These are phyloP conservation scores for Sisymbrium altissimum DNA, from an alignment of 345 rosid genomes.

Conservation along the genomic window DNA sequence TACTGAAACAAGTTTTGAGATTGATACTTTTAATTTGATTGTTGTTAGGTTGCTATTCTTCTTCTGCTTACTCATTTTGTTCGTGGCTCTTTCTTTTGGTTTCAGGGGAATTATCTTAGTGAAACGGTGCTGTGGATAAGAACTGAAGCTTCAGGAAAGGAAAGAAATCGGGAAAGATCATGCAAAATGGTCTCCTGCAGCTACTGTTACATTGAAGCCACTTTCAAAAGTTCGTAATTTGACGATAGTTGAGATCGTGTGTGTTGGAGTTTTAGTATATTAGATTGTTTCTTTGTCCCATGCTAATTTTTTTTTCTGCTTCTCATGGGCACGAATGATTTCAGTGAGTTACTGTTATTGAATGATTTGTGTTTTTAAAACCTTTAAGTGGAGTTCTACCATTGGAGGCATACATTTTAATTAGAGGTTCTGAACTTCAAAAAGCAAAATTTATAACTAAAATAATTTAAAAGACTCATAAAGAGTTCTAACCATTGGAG, in stretches of 20 bases:
- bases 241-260: neutral
- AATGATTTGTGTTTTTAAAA: too few relatives aligned
- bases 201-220: constrained; percentile 98
- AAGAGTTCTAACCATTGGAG: too few relatives aligned
- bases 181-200: constrained; percentile 98
- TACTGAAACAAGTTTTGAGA: too few relatives aligned
- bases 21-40: neutral
- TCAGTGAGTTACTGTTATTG: too few relatives aligned
- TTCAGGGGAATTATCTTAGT: constrained; percentile 86
- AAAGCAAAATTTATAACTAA: too few relatives aligned
- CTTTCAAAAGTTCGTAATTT: constrained; percentile 69
- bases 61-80: neutral
- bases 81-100: neutral
- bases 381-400: too few relatives aligned
- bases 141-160: constrained; percentile 76
- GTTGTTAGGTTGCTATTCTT: neutral
- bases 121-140: constrained; percentile 84
- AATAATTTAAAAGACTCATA: too few relatives aligned
- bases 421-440: too few relatives aligned
- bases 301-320: neutral
- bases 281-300: neutral
- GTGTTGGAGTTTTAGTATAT: neutral
- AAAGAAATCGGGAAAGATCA: constrained; percentile 98
- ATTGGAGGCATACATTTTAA: too few relatives aligned
- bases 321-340: too few relatives aligned